Evolutionary conservation across 2,329 filamentous ascomycete species (phyloP).

Genomic region (Setomelanomma holmii): DNA sequence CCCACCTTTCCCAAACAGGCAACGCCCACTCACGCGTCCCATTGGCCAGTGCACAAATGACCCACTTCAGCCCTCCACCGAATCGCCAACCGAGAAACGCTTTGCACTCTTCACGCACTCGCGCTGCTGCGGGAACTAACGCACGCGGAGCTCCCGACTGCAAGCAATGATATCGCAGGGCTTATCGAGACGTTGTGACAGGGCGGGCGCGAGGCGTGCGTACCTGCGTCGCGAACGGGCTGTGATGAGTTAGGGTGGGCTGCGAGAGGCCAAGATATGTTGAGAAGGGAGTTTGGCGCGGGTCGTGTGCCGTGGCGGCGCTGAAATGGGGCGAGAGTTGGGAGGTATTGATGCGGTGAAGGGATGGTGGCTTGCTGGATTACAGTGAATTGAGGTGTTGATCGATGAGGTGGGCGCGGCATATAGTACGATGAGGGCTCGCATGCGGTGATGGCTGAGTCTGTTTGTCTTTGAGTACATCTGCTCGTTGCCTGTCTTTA

Average conservation of each 20-base stretch:
- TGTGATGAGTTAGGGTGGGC: background rate
- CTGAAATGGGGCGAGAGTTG: background rate
- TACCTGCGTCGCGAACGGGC: background rate
- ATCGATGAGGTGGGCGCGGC: background rate
- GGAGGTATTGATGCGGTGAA: background rate
- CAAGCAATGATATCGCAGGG: constrained; percentile 6
- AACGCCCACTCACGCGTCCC: background rate
- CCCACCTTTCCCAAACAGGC: constrained; percentile 5
- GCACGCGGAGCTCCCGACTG: background rate
- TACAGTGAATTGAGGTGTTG: background rate
- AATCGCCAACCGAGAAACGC: constrained; percentile 2
- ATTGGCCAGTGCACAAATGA: constrained; percentile 5
- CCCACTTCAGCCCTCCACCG: constrained; percentile 1
- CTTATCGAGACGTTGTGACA: background rate
- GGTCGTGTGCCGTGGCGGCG: background rate
- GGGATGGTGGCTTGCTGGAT: background rate
- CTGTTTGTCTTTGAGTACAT: background rate
- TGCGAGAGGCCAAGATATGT: background rate
- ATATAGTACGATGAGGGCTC: background rate
- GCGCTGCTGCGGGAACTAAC: constrained; percentile 2
- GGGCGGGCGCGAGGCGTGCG: constrained; percentile 6
- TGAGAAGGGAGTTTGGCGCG: background rate
- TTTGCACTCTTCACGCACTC: constrained; percentile 2
- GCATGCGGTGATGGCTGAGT: background rate
- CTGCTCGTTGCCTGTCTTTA: background rate